Evolutionary conservation across 345 rosid species (phyloP), one percentile per base, ranked within the genome.

Genomic region (Aethionema arabicum): DNA sequence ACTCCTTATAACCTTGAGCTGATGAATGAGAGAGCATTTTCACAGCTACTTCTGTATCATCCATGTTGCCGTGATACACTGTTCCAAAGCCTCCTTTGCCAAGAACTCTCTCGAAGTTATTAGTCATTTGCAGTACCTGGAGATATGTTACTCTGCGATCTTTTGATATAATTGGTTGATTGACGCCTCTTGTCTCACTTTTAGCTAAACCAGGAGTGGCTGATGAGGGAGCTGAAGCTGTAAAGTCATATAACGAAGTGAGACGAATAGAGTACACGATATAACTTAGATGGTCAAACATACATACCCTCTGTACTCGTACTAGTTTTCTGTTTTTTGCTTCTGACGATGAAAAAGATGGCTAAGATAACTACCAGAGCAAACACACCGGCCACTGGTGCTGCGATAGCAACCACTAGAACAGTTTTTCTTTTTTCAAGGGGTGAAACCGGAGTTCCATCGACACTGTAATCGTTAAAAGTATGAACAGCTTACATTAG

Each of bases 1-100:
- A 75, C 2, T 75, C 65, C 33, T 66, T 66, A 38, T 65, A 69
- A 0, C 78, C 78, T 70, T 75, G 78, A 38, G 59, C 49, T 42
- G 75, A 75, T 49, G 72, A 61, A 60, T 59, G 72, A 42, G 78
- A 70, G 5, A 75, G 66, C 72, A 69, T 51, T 43, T 75, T 75
- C 12, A 75, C 72, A 66, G 75, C 78, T 6, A 70, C 75, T 75
- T 70, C 40, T 43, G 42, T 39, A 32, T 69, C 69, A 57, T 46
- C 74, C 53, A 74, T 48, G 67, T 50, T 43, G 0, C 77, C 77
- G 12, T 55, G 35, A 52, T 74, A 74, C 13, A 74, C 77, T 38
- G 69, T 74, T 43, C 77, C 77, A 74, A 68, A 74, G 0, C 74
- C 77, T 68, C 77, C 77, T 68, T 74, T 68, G 0, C 77, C 77